Base-by-base conservation (phyloP, 106 monocot genomes). In the Dendrobium huoshanense region DNA sequence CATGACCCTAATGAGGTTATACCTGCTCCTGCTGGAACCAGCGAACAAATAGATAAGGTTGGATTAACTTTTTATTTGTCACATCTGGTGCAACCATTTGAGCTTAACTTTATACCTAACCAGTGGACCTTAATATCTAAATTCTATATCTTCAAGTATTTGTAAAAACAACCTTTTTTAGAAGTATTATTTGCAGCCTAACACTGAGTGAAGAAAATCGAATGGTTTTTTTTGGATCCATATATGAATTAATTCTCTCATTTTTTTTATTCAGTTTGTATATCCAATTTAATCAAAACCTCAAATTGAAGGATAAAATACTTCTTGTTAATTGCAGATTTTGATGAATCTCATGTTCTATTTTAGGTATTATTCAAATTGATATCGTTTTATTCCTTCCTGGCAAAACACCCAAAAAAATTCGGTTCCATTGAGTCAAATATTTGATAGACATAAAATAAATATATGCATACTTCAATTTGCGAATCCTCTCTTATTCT, bases 31-130 rank as follows among this genome's bases (percentile, higher is more conserved):
- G 81, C 83, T 41, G 86, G 82, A 68, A 40, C 79, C 47, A 25
- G 20, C 24, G 86, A 88, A 44, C 82, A 81, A n/a, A 67, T 51
- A 37, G 83, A 89, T 44, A 91, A 88, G 84, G 86, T 88, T 17
- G 79, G 79, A 0, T 18, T 7, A 48, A 56, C 70, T 67, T 45
- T 76, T 48, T 49, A 51, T 22, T 8, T 65, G 64, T 22, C 25
- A 25, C 64, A 24, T 65, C 7, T 65, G 64, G 64, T 10, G n/a
- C 15, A 65, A 65, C 9, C 64, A 8, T 27, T 65, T 65, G 64
- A 65, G 18, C 5, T 68, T 10, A 68, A 70, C 13, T 70, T 33
- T 70, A 2, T 70, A 20, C 33, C 16, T 70, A 5, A 70, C 4
- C 20, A 7, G 20, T 24, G n/a, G 4, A 22, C n/a, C 5, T 10